Conservation (phyloP, 257 asterid genomes). For the Cordia subcordata region DNA sequence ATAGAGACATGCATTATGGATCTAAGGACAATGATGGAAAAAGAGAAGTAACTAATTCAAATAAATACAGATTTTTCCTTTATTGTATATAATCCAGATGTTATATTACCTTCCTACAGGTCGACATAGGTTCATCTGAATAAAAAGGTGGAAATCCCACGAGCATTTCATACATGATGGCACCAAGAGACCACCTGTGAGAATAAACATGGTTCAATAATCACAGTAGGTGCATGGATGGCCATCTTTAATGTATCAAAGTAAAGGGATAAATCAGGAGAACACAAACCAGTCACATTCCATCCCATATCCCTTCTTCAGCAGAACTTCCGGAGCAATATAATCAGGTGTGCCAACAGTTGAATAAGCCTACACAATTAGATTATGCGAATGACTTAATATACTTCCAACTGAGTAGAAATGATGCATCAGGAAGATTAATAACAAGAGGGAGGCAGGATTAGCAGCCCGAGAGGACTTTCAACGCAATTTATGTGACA, state of each 20-base stretch:
- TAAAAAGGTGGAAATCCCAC: slow-evolving; percentile 98
- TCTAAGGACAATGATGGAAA: too few relatives aligned
- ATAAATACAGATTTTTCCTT: too few relatives aligned
- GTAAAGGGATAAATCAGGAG: slow-evolving; percentile 3
- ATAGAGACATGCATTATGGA: not conserved
- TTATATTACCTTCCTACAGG: slow-evolving; percentile 76
- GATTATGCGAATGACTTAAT: not conserved
- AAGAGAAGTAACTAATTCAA: not conserved
- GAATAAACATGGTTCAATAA: slow-evolving; percentile 9
- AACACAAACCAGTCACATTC: slow-evolving; percentile 91
- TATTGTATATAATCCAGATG: not conserved
- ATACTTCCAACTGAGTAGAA: not conserved
- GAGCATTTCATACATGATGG: slow-evolving; percentile 97
- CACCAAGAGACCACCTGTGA: slow-evolving; percentile 96
- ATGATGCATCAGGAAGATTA: not conserved
- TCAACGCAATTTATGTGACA: too few relatives aligned
- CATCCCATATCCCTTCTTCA: slow-evolving; percentile 96
- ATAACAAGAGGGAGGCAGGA: not conserved
- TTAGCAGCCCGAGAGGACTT: not conserved
- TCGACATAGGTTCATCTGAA: slow-evolving; percentile 97
- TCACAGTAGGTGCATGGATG: slow-evolving; percentile 12
- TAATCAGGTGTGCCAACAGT: slow-evolving; percentile 99
- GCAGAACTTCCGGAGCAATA: slow-evolving; percentile 93
- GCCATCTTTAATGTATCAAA: slow-evolving; percentile 12
- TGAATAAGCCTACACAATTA: slow-evolving; percentile 76